Evolutionary conservation across 2,329 filamentous ascomycete genomes (phyloP).

Genomic region (Beauveria scarabaeidicola): DNA sequence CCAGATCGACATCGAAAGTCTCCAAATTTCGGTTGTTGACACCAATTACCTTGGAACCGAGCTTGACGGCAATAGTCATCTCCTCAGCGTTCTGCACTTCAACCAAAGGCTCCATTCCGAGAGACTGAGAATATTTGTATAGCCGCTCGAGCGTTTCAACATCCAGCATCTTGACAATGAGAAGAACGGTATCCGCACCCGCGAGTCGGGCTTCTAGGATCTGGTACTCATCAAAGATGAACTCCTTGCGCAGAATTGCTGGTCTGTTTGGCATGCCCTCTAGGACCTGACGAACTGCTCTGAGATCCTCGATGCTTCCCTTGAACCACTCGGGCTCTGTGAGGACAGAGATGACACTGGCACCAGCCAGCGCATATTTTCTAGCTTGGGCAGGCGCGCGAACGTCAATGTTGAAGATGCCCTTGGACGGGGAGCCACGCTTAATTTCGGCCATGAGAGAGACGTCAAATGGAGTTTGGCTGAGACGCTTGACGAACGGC

Average conservation of each 20-base stretch:
- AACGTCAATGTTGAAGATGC: constrained; percentile 78
- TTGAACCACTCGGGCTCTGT: constrained; percentile 99
- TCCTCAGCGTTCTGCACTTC: constrained; percentile 94
- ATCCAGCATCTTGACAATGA: constrained; percentile 98
- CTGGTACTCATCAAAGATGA: constrained; percentile 97
- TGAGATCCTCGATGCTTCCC: constrained; percentile 88
- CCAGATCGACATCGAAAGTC: constrained; percentile 92
- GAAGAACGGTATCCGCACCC: constrained; percentile 85
- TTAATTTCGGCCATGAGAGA: constrained; percentile 97
- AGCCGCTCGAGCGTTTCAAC: constrained; percentile 62
- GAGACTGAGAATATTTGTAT: constrained; percentile 78
- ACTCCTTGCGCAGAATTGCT: constrained; percentile 89
- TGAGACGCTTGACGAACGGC: constrained; percentile 68
- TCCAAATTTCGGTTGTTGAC: constrained; percentile 97
- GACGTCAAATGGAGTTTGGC: constrained; percentile 77
- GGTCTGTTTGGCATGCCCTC: constrained; percentile 87
- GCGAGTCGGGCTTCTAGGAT: constrained; percentile 89
- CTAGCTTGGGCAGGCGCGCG: constrained; percentile 85
- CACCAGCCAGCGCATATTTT: constrained; percentile 86
- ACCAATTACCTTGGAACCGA: constrained; percentile 86
- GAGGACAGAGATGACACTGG: constrained; percentile 95
- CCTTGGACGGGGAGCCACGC: constrained; percentile 91
- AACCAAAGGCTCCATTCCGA: constrained; percentile 96
- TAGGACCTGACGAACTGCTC: constrained; percentile 79
- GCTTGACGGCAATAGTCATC: constrained; percentile 76